These are phyloP conservation scores for Aureobasidium sp. DNA, from an alignment of 2,329 filamentous ascomycete species.

Conservation along the genomic window DNA sequence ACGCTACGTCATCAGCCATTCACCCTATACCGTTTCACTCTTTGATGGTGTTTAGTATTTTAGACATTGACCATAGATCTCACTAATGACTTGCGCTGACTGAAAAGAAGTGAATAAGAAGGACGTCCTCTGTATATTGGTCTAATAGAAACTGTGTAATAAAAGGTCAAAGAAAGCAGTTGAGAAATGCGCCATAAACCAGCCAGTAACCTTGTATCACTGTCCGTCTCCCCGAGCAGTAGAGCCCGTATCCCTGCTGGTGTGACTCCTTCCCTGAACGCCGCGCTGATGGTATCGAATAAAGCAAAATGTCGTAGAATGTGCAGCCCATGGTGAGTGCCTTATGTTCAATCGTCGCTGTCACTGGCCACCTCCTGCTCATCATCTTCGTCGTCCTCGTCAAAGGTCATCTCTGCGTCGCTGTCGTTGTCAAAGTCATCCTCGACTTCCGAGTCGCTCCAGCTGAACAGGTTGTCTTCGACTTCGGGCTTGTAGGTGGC, in stretches of 20 bases:
- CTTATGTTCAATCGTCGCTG: conserved; percentile 27
- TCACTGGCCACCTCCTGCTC: conserved; percentile 53
- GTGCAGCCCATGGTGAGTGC: background rate
- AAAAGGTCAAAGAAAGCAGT: background rate
- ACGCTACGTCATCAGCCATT: background rate
- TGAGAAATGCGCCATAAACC: conserved; percentile 1
- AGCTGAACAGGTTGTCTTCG: conserved; percentile 60
- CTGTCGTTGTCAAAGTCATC: conserved; percentile 69
- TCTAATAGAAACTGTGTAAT: conserved; percentile 1
- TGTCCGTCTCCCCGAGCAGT: background rate
- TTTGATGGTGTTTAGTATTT: background rate
- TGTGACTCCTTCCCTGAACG: background rate
- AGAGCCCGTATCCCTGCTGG: background rate
- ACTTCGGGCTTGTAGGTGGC: conserved; percentile 52
- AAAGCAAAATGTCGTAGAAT: background rate
- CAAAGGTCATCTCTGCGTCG: conserved; percentile 39
- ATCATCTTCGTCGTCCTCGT: conserved; percentile 53
- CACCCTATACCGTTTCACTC: background rate
- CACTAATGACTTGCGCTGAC: background rate
- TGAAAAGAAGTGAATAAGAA: background rate
- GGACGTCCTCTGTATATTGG: background rate
- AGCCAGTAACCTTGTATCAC: background rate
- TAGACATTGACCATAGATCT: background rate
- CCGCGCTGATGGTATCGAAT: conserved; percentile 9
- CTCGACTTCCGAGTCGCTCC: conserved; percentile 49